phyloP scores from a whole-genome alignment of 2,329 filamentous ascomycete species.

The Dactylonectria macrodidyma region DNA sequence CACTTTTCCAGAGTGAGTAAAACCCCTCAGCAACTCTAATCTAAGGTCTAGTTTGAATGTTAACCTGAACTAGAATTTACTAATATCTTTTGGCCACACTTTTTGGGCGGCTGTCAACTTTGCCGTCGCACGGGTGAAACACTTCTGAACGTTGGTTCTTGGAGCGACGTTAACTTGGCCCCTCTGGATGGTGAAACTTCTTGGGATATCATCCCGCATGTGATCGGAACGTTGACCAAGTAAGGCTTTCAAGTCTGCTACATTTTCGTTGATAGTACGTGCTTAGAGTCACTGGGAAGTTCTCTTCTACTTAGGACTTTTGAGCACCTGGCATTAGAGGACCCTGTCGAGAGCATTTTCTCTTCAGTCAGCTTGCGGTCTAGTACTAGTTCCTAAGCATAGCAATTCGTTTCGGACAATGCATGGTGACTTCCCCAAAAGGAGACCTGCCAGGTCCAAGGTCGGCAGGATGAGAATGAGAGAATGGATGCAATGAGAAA shows the following conservation, averaged over 20 bases:
- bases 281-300: too few relatives aligned
- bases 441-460: too few relatives aligned
- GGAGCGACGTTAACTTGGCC: slow-evolving; percentile 64
- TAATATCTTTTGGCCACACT: slow-evolving; percentile 67
- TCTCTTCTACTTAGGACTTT: too few relatives aligned
- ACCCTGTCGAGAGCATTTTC: too few relatives aligned
- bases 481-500: slow-evolving; percentile 17
- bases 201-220: slow-evolving; percentile 62
- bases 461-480: too few relatives aligned
- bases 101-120: slow-evolving; percentile 67
- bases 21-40: neutral
- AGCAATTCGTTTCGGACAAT: too few relatives aligned
- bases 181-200: slow-evolving; percentile 58
- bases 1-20: slow-evolving; percentile 64
- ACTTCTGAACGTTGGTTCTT: slow-evolving; percentile 64
- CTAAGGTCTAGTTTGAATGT: too few relatives aligned
- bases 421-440: too few relatives aligned
- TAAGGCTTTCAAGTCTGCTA: slow-evolving; percentile 43
- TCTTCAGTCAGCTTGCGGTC: too few relatives aligned
- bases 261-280: too few relatives aligned
- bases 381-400: too few relatives aligned
- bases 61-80: slow-evolving; percentile 57
- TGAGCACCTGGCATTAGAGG: too few relatives aligned
- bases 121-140: slow-evolving; percentile 63
- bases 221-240: slow-evolving; percentile 67